Percentiles rank a stretch among this genome's conserved stretches.
Conservation (phyloP, 208 protist species). For the Acanthamoeba royreba region DNA sequence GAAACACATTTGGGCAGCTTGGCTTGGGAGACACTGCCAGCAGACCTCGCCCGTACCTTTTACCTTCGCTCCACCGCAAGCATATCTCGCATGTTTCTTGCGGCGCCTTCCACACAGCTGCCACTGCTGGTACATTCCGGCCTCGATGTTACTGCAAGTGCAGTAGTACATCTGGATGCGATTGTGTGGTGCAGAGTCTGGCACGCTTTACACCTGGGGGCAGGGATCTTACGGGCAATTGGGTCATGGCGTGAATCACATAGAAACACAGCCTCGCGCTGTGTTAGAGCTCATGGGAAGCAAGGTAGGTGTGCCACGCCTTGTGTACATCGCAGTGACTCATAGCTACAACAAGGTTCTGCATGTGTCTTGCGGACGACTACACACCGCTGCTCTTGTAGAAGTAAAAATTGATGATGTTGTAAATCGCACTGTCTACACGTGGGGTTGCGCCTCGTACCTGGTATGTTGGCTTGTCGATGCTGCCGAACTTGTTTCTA, state of each 20-base stretch:
- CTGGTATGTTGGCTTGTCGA: neutral
- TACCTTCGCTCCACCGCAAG: neutral
- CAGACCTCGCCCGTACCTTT: neutral
- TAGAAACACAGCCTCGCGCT: neutral
- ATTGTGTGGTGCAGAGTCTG: neutral
- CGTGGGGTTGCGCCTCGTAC: neutral
- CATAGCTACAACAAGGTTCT: too few relatives aligned
- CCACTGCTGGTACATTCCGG: neutral
- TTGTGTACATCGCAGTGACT: too few relatives aligned
- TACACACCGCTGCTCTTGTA: neutral
- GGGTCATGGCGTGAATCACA: neutral
- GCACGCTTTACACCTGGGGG: neutral
- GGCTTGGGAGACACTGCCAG: neutral
- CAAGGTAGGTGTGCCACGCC: neutral
- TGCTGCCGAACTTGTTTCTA: neutral
- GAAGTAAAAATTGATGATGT: neutral
- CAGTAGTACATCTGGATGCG: neutral
- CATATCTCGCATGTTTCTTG: neutral
- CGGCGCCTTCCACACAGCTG: neutral
- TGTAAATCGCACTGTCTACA: neutral
- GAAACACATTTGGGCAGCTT: slow-evolving; percentile 18
- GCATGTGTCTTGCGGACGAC: neutral
- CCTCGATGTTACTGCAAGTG: neutral
- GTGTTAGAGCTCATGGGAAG: neutral
- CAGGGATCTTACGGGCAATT: slow-evolving; percentile 19